Conservation (phyloP, 305 asterid species). For the Withania somnifera region DNA sequence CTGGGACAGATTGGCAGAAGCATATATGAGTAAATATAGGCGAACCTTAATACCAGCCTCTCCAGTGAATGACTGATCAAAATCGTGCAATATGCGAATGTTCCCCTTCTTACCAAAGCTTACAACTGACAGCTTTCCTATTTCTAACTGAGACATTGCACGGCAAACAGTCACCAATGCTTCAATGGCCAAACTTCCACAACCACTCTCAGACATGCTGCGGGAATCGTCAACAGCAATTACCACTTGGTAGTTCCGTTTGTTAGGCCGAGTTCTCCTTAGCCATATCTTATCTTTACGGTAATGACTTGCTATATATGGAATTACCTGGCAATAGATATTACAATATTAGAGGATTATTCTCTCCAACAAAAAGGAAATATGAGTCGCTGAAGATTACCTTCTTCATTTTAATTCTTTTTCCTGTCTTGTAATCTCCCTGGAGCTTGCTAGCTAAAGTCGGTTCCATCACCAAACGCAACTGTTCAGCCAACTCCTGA, state of each 20-base stretch:
- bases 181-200: conserved; percentile 80
- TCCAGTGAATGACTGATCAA: conserved; percentile 76
- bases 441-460: conserved; percentile 92
- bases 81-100: conserved; percentile 63
- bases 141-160: conserved; percentile 96
- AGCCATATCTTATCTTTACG: conserved; percentile 94
- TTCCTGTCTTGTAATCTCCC: conserved; percentile 96
- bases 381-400: conserved; percentile 17
- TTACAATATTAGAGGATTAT: neutral
- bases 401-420: conserved; percentile 95
- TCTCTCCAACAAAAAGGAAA: neutral
- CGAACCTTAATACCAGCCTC: conserved; percentile 86
- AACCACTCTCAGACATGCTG: conserved; percentile 80
- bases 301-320: conserved; percentile 81
- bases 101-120: conserved; percentile 97
- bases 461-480: conserved; percentile 97
- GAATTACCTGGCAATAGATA: conserved; percentile 58
- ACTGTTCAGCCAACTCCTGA: conserved; percentile 86
- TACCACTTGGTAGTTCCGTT: conserved; percentile 91
- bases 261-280: conserved; percentile 80
- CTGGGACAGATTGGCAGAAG: neutral
- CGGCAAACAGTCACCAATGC: conserved; percentile 92
- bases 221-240: conserved; percentile 95
- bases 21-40: neutral
- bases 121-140: conserved; percentile 82